Base-by-base conservation (phyloP, 805 yeast genomes). In the Kregervanrija delftensis region DNA sequence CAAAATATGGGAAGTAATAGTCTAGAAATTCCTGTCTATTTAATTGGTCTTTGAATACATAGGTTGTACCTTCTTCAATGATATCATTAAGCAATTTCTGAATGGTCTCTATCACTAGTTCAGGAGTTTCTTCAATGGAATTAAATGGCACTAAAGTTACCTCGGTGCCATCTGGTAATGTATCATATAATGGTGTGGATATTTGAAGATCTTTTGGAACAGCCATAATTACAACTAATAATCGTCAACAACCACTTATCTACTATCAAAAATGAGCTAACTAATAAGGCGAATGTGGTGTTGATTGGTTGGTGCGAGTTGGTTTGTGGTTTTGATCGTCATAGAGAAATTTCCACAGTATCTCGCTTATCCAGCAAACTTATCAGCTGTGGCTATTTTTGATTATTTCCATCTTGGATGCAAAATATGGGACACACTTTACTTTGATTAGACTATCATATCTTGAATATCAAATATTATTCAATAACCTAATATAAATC, bases 51-150 rank as follows among this genome's bases (percentile, higher is more conserved):
- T 67, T 64, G 48, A 77, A 69, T 0, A 96, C 95, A 53, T 89
- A 88, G 0, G 96, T 87, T 33, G 67, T 64, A 5, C 97, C 97
- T 37, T 71, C 77, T 32, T 74, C 84, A 6, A 89, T 72, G 44
- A 85, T 87, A 12, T 59, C 54, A 59, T 85, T 86, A 67, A 85
- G 77, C 46, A 77, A 75, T 3, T 64, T 58, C 45, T 61, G 68
- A 49, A 86, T 55, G 35, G 60, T 71, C 1, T 67, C 61, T 5
- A 81, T 48, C 16, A 88, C 63, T 0, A 65, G 61, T 1, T 48
- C 52, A 0, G 95, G 89, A 5, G 85, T 62, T 16, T 71, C 72
- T 1, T 58, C 51, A 2, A 67, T 45, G 9, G 70, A 61, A 49
- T 77, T 75, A 37, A 81, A 69, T 2, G 90, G 89, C 40, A 79